A percentile compares a stretch with the other conserved stretches of the same genome.
Evolutionary conservation across 2,329 filamentous ascomycete species (phyloP).

Genomic region (Rosellinia necatrix): DNA sequence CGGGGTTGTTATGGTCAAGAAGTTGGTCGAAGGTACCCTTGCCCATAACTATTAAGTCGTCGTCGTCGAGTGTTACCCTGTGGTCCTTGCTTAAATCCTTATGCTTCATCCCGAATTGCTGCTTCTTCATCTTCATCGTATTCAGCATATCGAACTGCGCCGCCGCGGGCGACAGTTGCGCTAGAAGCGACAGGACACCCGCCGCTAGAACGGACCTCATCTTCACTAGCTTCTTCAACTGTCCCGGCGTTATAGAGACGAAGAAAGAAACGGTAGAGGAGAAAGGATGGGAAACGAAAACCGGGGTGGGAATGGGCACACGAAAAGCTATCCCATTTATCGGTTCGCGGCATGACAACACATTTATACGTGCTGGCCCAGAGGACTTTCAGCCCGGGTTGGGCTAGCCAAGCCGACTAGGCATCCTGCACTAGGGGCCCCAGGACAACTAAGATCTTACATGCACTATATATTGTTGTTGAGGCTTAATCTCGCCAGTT

Average conservation of each 20-base stretch:
- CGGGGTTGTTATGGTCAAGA: conserved; percentile 18
- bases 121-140: conserved; percentile 7
- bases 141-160: not conserved
- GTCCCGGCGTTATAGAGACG: not conserved
- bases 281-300: not conserved
- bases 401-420: not conserved
- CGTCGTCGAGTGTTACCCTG: not conserved
- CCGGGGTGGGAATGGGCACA: not conserved
- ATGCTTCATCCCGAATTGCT: conserved; percentile 13
- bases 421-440: not conserved
- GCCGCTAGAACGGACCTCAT: conserved; percentile 17
- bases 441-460: not conserved
- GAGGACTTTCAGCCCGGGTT: not conserved
- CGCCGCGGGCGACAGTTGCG: conserved; percentile 6
- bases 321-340: not conserved
- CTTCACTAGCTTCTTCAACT: not conserved
- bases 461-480: not conserved
- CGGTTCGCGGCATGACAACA: not conserved
- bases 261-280: not conserved
- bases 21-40: conserved; percentile 23
- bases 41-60: conserved; percentile 15
- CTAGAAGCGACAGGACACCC: conserved; percentile 13
- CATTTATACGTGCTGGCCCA: not conserved
- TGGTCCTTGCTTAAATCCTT: conserved; percentile 4
- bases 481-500: not conserved